Percentiles rank a stretch among this genome's conserved stretches.
These are phyloP conservation scores for Backusella mclennaniae DNA, from an alignment of 192 early-diverging fungal species.

Conservation along the genomic window DNA sequence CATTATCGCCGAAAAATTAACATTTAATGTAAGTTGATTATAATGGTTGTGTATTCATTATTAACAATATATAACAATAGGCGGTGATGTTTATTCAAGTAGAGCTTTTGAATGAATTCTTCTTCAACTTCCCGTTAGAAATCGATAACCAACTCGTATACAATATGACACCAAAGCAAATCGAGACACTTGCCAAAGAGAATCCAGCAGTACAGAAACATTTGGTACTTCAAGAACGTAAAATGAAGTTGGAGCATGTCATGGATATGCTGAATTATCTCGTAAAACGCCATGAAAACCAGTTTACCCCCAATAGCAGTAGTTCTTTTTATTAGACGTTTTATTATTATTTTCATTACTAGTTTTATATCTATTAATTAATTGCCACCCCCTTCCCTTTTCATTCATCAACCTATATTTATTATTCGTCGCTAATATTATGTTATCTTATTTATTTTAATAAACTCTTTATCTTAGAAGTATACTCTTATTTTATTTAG, in stretches of 20 bases:
- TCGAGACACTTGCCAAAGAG: slow-evolving; percentile 83
- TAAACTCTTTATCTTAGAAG: neutral
- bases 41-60: neutral
- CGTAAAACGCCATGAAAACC: slow-evolving; percentile 41
- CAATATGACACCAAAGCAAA: slow-evolving; percentile 73
- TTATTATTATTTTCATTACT: neutral
- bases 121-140: slow-evolving; percentile 95
- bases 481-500: neutral
- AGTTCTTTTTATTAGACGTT: neutral
- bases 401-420: neutral
- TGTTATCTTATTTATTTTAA: neutral
- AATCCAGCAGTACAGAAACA: slow-evolving; percentile 83
- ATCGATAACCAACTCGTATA: slow-evolving; percentile 91
- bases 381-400: neutral
- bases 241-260: slow-evolving; percentile 77
- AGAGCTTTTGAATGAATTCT: slow-evolving; percentile 97
- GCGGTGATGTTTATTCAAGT: slow-evolving; percentile 98
- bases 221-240: slow-evolving; percentile 82
- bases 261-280: slow-evolving; percentile 65
- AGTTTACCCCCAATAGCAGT: neutral
- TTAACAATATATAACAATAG: slow-evolving; percentile 13
- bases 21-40: slow-evolving; percentile 60
- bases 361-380: neutral
- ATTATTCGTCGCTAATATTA: neutral
- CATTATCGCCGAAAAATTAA: slow-evolving; percentile 93